A percentile compares a stretch with the other conserved stretches of the same genome.
Evolutionary conservation across 805 yeast species (phyloP).

Genomic region (Myxozyma kluyveri): DNA sequence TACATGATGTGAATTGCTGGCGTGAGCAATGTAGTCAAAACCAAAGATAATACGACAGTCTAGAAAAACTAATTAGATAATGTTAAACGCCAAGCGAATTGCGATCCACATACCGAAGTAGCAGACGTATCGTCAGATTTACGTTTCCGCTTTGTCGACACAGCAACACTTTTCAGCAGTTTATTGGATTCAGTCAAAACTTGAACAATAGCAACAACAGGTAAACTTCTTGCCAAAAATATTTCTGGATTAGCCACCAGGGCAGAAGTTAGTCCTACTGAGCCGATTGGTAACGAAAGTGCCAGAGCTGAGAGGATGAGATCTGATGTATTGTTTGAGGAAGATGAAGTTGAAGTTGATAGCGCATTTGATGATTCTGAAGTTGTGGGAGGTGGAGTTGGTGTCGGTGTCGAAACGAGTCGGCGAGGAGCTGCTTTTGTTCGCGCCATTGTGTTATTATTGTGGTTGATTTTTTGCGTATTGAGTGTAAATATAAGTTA

Average conservation of each 20-base stretch:
- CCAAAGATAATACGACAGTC: conserved; percentile 16
- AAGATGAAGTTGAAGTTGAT: not conserved
- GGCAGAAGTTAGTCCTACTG: not conserved
- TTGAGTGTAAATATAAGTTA: too few species aligned
- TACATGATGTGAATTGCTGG: conserved; percentile 41
- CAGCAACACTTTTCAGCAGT: too few species aligned
- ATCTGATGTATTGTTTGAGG: not conserved
- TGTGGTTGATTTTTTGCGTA: not conserved
- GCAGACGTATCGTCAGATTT: not conserved
- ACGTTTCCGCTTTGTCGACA: not conserved
- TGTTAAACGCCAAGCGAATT: not conserved
- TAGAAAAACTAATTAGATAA: not conserved
- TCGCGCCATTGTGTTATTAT: conserved; percentile 6
- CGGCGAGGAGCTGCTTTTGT: conserved; percentile 12
- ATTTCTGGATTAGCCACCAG: not conserved
- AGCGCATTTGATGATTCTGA: not conserved
- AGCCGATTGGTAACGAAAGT: not conserved
- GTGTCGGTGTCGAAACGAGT: not conserved
- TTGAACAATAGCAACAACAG: not conserved
- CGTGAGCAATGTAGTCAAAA: conserved; percentile 20
- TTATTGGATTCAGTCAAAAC: not conserved
- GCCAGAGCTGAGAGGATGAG: not conserved
- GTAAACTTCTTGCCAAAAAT: not conserved
- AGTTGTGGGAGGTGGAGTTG: conserved; percentile 2
- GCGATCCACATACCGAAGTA: not conserved